A percentile compares a stretch with the other conserved stretches of the same genome.
These are phyloP conservation scores for Pseudogymnoascus sp. DNA, from an alignment of 2,329 filamentous ascomycete species.

Conservation along the genomic window DNA sequence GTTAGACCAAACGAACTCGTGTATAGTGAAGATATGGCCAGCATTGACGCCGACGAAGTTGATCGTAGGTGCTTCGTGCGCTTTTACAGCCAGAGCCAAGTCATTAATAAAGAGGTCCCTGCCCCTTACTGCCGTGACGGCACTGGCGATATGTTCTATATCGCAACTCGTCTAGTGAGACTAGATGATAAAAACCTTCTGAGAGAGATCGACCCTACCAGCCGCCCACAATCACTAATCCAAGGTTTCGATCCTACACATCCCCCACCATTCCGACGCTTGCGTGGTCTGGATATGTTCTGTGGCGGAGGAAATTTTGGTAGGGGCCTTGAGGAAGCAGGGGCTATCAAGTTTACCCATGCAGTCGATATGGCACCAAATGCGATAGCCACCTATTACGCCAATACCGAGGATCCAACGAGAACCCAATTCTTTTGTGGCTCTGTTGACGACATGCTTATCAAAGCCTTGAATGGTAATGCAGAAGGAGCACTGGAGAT, in stretches of 20 bases:
- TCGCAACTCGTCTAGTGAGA: constrained; percentile 37
- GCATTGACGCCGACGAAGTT: constrained; percentile 35
- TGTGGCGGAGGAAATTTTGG: constrained; percentile 73
- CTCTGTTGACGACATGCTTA: constrained; percentile 62
- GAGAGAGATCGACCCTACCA: constrained; percentile 26
- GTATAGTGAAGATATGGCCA: constrained; percentile 39
- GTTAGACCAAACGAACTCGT: constrained; percentile 40
- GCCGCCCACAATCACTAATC: constrained; percentile 32
- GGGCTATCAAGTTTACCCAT: constrained; percentile 54
- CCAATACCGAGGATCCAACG: constrained; percentile 43
- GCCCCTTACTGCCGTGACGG: constrained; percentile 58
- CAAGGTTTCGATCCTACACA: constrained; percentile 46
- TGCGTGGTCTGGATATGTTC: constrained; percentile 62
- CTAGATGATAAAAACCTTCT: constrained; percentile 23
- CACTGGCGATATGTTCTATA: constrained; percentile 56
- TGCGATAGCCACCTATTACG: constrained; percentile 66
- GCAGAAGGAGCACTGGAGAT: constrained; percentile 34
- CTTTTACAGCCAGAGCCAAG: constrained; percentile 37
- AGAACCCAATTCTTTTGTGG: constrained; percentile 52
- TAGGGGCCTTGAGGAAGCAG: constrained; percentile 64
- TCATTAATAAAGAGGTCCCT: constrained; percentile 34
- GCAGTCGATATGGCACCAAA: constrained; percentile 56
- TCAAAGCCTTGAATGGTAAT: constrained; percentile 43
- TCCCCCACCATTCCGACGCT: constrained; percentile 26
- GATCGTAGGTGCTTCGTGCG: constrained; percentile 51